phyloP scores from a whole-genome alignment of 371 early-diverging fungal genomes.

The Batkoa obscura region DNA sequence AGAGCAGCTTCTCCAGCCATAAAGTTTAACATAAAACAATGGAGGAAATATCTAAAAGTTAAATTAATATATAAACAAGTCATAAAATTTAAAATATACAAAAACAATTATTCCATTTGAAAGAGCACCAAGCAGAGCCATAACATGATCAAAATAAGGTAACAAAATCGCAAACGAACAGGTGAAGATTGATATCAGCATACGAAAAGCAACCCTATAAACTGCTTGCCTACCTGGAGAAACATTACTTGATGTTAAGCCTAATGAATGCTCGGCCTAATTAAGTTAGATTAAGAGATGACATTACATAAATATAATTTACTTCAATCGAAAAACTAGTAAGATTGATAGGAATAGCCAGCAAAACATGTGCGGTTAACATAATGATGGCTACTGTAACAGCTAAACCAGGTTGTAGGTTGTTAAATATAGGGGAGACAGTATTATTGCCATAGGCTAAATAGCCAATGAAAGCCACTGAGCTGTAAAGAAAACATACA shows the following conservation, averaged over 20 bases:
- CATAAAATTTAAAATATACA: neutral
- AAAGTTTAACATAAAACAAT: slow-evolving; percentile 53
- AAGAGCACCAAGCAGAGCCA: slow-evolving; percentile 4
- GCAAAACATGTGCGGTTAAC: slow-evolving; percentile 61
- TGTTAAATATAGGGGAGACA: slow-evolving; percentile 42
- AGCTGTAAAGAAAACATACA: slow-evolving; percentile 47
- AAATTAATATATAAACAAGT: neutral
- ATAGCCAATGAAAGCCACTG: slow-evolving; percentile 61
- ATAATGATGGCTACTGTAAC: slow-evolving; percentile 41
- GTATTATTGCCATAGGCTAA: slow-evolving; percentile 46
- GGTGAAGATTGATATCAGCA: neutral
- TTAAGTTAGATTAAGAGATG: neutral
- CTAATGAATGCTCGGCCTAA: slow-evolving; percentile 16
- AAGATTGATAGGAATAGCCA: slow-evolving; percentile 55
- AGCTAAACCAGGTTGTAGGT: slow-evolving; percentile 36
- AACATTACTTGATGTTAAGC: neutral
- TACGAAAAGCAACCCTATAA: neutral
- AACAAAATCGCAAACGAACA: slow-evolving; percentile 1
- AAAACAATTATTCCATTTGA: neutral
- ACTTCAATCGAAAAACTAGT: slow-evolving; percentile 53
- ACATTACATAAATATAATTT: neutral
- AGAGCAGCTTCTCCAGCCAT: slow-evolving; percentile 32
- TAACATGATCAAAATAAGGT: slow-evolving; percentile 2
- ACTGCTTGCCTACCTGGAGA: neutral
- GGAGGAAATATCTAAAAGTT: slow-evolving; percentile 32